Evolutionary conservation across 1,139 yeast genomes (phyloP), one percentile per base, ranked within the genome.

Genomic region (Saccharomyces hybrid): DNA sequence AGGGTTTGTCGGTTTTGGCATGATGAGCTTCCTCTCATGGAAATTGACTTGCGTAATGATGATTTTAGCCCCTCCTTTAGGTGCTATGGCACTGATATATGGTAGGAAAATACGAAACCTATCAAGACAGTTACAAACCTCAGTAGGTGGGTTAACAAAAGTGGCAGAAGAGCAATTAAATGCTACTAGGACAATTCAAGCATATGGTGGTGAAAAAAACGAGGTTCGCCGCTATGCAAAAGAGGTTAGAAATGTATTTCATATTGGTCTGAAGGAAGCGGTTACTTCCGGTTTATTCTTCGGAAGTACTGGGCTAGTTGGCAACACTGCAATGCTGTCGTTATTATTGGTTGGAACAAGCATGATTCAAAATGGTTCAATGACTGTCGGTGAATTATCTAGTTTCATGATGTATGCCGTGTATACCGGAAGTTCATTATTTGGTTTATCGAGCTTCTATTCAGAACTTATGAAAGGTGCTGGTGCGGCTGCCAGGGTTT

Each of bases 321-420:
- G 97, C 0, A 90, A 93, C 68, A 73, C 82, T 50, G 88, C 95
- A 2, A 77, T 93, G 52, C 73, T 93, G 41, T 83, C 93, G 1
- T 76, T 93, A 48, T 76, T 91, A 49, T 84, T 87, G 11, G 78
- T 87, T 32, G 98, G 99, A 5, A 86, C 96, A 1, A 78, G 82
- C 51, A 78, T 91, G 75, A 95, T 91, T 27, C 78, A 82, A 53
- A 70, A 73, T 51, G 96, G 96, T 0, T 77, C 81, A 47, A 75
- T 93, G 68, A 80, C 96, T 0, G 81, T 90, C 48, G 98, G 98
- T 54, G 97, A 89, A 66, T 77, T 93, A 53, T 86, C 96, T 9
- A 88, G 96, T 54, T 93, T 89, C 70, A 86, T 91, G 85, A 87
- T 93, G 88, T 93, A 93, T 72, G 96, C 97, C 0, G 91, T 90